Base-by-base conservation (phyloP, 2,329 filamentous ascomycete genomes). In the Colletotrichum sp. region DNA sequence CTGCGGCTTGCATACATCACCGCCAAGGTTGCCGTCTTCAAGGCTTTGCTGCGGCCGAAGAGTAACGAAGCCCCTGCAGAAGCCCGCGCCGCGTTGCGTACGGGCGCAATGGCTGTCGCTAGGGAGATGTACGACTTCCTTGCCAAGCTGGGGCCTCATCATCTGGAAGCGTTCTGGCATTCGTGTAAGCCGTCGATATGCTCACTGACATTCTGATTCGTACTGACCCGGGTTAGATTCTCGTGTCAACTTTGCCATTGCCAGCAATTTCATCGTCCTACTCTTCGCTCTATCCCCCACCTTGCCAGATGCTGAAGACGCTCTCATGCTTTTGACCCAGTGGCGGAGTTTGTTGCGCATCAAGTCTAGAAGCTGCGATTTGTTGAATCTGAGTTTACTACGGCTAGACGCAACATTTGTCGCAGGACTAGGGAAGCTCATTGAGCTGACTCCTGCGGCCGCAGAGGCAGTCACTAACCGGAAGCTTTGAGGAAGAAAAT, bases 291-390 rank as follows among this genome's bases (percentile, higher is more conserved):
- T 61, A 1, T 73, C 70, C 2, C 59, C 70, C 6, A 65, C 66
- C 0, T 12, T 38, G 13, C 5, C 59, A 0, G 70, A 73, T 16
- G 70, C 70, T 1, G 70, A 73, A 4, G 70, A 73, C 7, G 43
- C 70, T 15, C 27, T 65, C 4, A 33, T 29, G 0, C 59, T 73
- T 2, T 21, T 73, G 36, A 70, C 31, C 18, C 70, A 31, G 3
- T 73, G 70, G 70, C 67, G 70, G 2, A 63, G 70, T 6, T 61
- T 73, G 15, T 24, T 73, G 15, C 70, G 70, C 16, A 73, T 73
- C 29, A 73, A 73, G 34, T 73, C 70, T 3, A 70, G 70, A 29
- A 73, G 70, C 59, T 73, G 70, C 4, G 66, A 73, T 47, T 21
- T 73, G 6, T 4, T 73, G 18, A 73, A 73, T 4, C 15, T 73